Percentiles rank a stretch among this genome's conserved stretches.
Evolutionary conservation across 768 basidiomycete genomes (phyloP).

Genomic region (Kwoniella europaea): DNA sequence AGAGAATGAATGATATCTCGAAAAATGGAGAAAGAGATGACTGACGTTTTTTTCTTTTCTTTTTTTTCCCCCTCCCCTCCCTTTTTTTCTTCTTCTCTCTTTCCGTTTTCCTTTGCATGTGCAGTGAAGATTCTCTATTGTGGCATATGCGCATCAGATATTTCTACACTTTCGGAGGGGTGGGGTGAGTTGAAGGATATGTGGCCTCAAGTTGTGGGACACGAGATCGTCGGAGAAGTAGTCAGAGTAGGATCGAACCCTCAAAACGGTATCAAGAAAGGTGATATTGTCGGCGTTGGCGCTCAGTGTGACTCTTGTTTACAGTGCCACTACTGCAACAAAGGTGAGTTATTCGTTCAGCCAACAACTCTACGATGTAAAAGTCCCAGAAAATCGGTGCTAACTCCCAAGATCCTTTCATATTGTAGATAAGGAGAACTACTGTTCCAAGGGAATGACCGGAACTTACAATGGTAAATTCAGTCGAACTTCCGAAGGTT

Average conservation of each 20-base stretch:
- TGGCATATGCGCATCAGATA: slow-evolving; percentile 64
- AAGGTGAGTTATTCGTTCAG: slow-evolving; percentile 38
- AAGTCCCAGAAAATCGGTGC: background rate
- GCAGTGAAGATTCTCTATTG: slow-evolving; percentile 52
- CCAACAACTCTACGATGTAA: background rate
- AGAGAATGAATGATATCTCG: too few relatives aligned
- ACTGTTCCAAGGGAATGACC: slow-evolving; percentile 33
- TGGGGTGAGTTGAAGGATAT: slow-evolving; percentile 55
- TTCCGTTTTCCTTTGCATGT: background rate
- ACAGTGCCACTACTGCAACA: slow-evolving; percentile 62
- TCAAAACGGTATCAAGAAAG: slow-evolving; percentile 63
- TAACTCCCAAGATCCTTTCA: background rate
- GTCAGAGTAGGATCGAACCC: slow-evolving; percentile 64
- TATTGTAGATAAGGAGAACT: slow-evolving; percentile 33
- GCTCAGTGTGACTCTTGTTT: slow-evolving; percentile 66
- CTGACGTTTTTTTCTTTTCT: too few relatives aligned
- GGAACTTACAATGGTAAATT: slow-evolving; percentile 50
- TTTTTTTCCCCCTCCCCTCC: background rate
- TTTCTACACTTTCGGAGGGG: slow-evolving; percentile 61
- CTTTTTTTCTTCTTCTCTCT: background rate
- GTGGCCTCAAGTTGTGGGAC: slow-evolving; percentile 59
- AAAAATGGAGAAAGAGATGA: too few relatives aligned
- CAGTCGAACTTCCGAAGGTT: slow-evolving; percentile 37
- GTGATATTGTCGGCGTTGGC: slow-evolving; percentile 66
- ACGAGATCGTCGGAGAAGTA: slow-evolving; percentile 62